A percentile compares a stretch with the other conserved stretches of the same genome.
Evolutionary conservation across 75 land plant genomes (phyloP).

Genomic region (Pinus albicaulis): DNA sequence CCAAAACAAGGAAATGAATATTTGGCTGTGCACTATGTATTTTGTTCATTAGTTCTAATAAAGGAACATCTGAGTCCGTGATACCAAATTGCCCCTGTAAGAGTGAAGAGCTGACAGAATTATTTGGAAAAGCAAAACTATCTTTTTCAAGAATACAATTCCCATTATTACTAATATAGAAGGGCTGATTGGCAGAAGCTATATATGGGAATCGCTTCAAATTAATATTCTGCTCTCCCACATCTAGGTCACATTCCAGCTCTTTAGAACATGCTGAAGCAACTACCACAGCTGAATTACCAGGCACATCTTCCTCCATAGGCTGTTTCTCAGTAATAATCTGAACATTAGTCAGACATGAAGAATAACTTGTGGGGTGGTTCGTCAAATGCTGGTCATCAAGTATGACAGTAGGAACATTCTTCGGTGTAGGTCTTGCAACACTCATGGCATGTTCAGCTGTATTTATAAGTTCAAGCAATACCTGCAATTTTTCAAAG

Average conservation of each 20-base stretch:
- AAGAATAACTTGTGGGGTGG: background rate
- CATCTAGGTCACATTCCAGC: background rate
- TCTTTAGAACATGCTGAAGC: background rate
- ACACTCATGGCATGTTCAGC: slow-evolving; percentile 69
- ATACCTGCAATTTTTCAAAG: slow-evolving; percentile 39
- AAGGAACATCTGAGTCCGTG: slow-evolving; percentile 10
- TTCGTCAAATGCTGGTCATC: too few relatives aligned
- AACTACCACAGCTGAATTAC: background rate
- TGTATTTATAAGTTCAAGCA: slow-evolving; percentile 83
- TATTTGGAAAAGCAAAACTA: background rate
- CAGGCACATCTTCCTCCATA: background rate
- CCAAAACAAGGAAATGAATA: slow-evolving; percentile 68
- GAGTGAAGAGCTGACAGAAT: background rate
- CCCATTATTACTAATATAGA: background rate
- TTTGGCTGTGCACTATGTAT: background rate
- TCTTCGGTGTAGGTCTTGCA: slow-evolving; percentile 20
- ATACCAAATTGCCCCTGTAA: background rate
- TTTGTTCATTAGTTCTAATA: background rate
- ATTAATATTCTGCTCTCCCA: background rate
- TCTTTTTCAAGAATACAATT: slow-evolving; percentile 4
- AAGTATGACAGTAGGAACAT: too few relatives aligned
- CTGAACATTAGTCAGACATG: background rate
- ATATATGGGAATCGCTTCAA: background rate
- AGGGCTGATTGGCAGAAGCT: background rate
- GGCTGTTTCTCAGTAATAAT: slow-evolving; percentile 4